These are phyloP conservation scores for Ogataea sp. DNA, from an alignment of 805 yeast genomes.

Conservation along the genomic window DNA sequence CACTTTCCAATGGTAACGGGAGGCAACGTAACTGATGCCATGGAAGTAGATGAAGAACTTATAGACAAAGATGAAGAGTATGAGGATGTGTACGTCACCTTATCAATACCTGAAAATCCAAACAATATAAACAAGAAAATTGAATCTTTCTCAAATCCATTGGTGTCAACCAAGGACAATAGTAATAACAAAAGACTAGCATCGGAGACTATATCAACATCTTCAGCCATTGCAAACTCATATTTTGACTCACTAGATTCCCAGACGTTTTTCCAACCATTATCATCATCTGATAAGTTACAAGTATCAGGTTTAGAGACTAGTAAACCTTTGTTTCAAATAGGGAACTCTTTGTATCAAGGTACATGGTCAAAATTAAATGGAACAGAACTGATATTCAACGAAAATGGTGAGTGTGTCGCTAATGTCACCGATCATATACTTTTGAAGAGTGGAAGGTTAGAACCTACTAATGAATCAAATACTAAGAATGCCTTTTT, in stretches of 20 bases:
- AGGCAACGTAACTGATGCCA: conserved; percentile 13
- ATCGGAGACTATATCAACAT: too few relatives aligned
- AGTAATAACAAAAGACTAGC: too few relatives aligned
- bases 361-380: conserved; percentile 72
- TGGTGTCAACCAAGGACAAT: not conserved
- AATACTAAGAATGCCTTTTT: conserved; percentile 12
- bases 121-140: conserved; percentile 1
- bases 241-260: conserved; percentile 4
- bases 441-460: conserved; percentile 22
- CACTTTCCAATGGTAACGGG: conserved; percentile 7
- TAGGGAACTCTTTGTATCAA: conserved; percentile 53
- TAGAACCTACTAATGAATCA: conserved; percentile 13
- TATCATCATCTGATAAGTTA: conserved; percentile 17
- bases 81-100: conserved; percentile 43
- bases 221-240: not conserved
- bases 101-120: conserved; percentile 37
- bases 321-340: conserved; percentile 46
- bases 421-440: conserved; percentile 23
- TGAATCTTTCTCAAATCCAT: conserved; percentile 12
- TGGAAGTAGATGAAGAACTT: not conserved
- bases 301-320: conserved; percentile 50
- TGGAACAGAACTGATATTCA: conserved; percentile 55
- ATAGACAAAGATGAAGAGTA: conserved; percentile 22
- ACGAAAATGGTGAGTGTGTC: conserved; percentile 26
- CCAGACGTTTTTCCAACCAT: conserved; percentile 5